A percentile compares a stretch with the other conserved stretches of the same genome.
Conservation (phyloP, 73 alveolate species). For the Paramecium octaurelia region DNA sequence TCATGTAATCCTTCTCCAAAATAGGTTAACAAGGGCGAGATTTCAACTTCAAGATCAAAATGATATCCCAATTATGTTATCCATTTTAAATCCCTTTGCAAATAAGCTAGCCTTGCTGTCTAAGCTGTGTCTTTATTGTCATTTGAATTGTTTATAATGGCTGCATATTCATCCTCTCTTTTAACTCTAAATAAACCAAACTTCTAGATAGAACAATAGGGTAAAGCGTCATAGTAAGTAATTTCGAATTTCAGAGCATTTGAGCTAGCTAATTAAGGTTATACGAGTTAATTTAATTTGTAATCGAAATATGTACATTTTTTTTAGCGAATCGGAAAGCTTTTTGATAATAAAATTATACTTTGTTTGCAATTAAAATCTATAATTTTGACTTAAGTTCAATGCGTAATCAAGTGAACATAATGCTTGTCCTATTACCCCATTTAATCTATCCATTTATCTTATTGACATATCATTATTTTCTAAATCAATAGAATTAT, state of each 20-base stretch:
- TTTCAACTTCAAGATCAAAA: background rate
- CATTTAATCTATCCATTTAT: conserved; percentile 58
- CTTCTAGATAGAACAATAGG: conserved; percentile 49
- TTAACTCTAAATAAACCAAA: conserved; percentile 64
- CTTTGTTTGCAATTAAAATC: background rate
- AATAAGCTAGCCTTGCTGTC: conserved; percentile 68
- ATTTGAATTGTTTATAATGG: conserved; percentile 79
- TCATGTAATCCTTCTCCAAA: background rate
- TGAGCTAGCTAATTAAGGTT: conserved; percentile 44
- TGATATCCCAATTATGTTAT: conserved; percentile 54
- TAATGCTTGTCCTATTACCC: conserved; percentile 69
- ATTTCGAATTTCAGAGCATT: conserved; percentile 81
- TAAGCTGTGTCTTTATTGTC: conserved; percentile 69
- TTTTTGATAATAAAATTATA: background rate
- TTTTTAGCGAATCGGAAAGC: conserved; percentile 74
- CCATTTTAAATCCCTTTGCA: conserved; percentile 62
- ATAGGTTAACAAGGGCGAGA: background rate
- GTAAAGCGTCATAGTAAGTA: conserved; percentile 67
- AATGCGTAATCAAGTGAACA: conserved; percentile 45
- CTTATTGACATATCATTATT: conserved; percentile 68
- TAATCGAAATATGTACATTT: conserved; percentile 68
- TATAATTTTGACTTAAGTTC: background rate
- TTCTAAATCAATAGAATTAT: conserved; percentile 46
- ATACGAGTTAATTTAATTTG: conserved; percentile 31
- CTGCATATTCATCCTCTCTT: conserved; percentile 84